Conservation (phyloP, 2,329 filamentous ascomycete species). For the Mollisia scopiformis region DNA sequence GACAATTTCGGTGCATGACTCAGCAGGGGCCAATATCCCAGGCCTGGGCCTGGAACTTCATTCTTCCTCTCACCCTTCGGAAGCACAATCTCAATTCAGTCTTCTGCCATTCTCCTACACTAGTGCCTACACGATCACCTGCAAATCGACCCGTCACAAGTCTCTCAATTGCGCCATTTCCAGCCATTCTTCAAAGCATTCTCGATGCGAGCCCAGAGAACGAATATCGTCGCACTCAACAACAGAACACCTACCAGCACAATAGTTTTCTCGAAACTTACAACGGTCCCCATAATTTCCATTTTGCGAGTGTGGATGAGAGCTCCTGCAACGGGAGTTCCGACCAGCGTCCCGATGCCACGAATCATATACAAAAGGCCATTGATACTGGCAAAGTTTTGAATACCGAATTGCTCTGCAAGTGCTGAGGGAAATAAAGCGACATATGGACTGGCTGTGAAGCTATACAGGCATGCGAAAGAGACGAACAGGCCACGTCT, state of each 20-base stretch:
- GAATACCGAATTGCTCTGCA: conserved; percentile 29
- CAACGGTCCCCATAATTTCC: not conserved
- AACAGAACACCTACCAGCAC: not conserved
- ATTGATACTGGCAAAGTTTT: conserved; percentile 26
- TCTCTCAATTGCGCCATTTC: not conserved
- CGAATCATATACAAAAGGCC: conserved; percentile 32
- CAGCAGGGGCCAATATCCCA: too few relatives aligned
- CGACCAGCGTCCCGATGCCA: conserved; percentile 27
- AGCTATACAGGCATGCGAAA: conserved; percentile 40
- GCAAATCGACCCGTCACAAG: not conserved
- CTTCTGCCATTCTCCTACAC: too few relatives aligned
- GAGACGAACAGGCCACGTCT: conserved; percentile 34
- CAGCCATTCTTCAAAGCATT: not conserved
- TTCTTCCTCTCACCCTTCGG: too few relatives aligned
- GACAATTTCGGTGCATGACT: too few relatives aligned
- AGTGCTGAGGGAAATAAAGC: conserved; percentile 41
- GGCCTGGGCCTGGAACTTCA: too few relatives aligned
- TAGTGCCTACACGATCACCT: too few relatives aligned
- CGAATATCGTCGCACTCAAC: not conserved
- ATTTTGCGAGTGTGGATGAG: not conserved
- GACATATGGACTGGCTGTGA: conserved; percentile 43
- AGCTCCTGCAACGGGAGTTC: conserved; percentile 12
- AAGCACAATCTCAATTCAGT: too few relatives aligned
- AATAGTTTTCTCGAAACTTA: not conserved
- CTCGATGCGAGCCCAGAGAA: not conserved